Base-by-base conservation (phyloP, 75 land plant genomes). In the Pinus albicaulis region DNA sequence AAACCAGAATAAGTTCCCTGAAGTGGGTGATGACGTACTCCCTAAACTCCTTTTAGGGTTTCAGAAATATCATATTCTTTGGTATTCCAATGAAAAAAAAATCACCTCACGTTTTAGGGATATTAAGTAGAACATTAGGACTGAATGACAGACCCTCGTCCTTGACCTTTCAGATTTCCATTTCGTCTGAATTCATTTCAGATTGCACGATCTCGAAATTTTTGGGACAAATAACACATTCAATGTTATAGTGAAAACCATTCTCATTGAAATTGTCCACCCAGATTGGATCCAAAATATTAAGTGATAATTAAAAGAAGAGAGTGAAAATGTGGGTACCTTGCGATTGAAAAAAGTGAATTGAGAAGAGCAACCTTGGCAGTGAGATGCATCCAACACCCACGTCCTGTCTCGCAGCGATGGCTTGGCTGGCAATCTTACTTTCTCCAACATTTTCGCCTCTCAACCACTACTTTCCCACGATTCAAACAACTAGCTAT, bases 311-410 rank as follows among this genome's bases (percentile, higher is more conserved):
- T 60, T 26, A 41, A 74, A 23, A 78, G 13, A 53, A 25, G 24
- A 60, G 23, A 75, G 13, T 12, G 36, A 12, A 34, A 26, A 25
- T 25, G 15, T 38, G 53, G 53, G 13, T 75, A 96, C 99, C 92
- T 96, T 96, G 83, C 99, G 91, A 82, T 92, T 92, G 88, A 94
- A 87, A 76, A 94, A 84, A 48, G 99, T 88, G 85, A 96, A 96
- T 52, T 86, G 89, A 2, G 95, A 86, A 25, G 83, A 72, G 80
- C 99, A 96, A 28, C 90, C 92, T 74, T 96, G 95, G 73, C 99
- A 96, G 57, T 90, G 88, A 25, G 99, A 79, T 3, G 98, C 87
- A 75, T 96, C 99, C 16, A 87, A 60, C 16, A 92, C 94, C 99
- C 99, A 96, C 60, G 74, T 86, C 55, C 66, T 87, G 53, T 98